Evolutionary conservation across 2,329 filamentous ascomycete species (phyloP).

Genomic region (Talaromyces islandicus): DNA sequence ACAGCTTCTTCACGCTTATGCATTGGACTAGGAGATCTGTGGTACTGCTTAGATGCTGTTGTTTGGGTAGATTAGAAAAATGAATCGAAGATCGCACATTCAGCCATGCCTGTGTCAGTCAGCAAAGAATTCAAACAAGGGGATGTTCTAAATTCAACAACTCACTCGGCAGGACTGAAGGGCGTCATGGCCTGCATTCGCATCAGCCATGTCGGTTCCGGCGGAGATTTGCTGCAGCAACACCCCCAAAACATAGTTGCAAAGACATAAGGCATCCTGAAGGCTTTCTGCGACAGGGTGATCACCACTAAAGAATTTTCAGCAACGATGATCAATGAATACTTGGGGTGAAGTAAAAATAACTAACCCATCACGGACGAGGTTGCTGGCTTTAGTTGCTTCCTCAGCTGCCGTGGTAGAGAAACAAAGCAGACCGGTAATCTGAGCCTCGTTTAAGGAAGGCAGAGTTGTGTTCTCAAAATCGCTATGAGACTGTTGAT

Average conservation of each 20-base stretch:
- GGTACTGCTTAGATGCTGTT: constrained; percentile 15
- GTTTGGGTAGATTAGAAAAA: constrained; percentile 16
- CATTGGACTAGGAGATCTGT: constrained; percentile 21
- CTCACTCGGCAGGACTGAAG: constrained; percentile 33
- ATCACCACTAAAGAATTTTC: constrained; percentile 1
- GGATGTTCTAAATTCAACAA: neutral
- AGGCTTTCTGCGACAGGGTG: constrained; percentile 25
- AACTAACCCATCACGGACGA: constrained; percentile 15
- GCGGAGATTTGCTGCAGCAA: constrained; percentile 20
- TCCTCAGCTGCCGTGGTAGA: constrained; percentile 37
- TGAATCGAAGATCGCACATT: constrained; percentile 23
- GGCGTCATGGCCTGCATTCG: constrained; percentile 24
- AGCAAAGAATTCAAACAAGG: neutral
- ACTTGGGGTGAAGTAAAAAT: neutral
- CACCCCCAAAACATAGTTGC: constrained; percentile 29
- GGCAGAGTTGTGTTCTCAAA: constrained; percentile 29
- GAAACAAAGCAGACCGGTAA: constrained; percentile 32
- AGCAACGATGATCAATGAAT: neutral
- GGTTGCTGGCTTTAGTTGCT: constrained; percentile 20
- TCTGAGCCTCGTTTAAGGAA: constrained; percentile 28
- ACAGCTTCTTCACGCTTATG: constrained; percentile 21
- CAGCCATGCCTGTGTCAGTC: constrained; percentile 26
- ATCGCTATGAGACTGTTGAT: constrained; percentile 23
- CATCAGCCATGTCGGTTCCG: constrained; percentile 15
- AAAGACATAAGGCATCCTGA: constrained; percentile 30